Percentiles rank a stretch among this genome's conserved stretches.
These are phyloP conservation scores for Luffa acutangula DNA, from an alignment of 306 rosid species.

Conservation along the genomic window DNA sequence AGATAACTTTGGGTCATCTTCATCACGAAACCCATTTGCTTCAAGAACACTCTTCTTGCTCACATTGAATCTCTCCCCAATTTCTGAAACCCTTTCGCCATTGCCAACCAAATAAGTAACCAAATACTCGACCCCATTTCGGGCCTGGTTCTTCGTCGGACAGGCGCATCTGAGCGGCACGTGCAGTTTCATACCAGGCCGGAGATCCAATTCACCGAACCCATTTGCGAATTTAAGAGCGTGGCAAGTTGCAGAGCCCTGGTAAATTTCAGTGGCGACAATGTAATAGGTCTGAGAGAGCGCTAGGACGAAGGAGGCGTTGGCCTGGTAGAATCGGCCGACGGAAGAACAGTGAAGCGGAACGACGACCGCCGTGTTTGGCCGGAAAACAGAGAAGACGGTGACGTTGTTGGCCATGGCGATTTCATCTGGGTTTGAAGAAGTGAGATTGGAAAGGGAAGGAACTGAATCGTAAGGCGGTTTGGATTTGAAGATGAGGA, in stretches of 20 bases:
- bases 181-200: slow-evolving; percentile 22
- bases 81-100: slow-evolving; percentile 24
- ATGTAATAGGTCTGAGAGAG: slow-evolving; percentile 12
- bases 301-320: slow-evolving; percentile 14
- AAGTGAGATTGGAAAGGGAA: slow-evolving; percentile 46
- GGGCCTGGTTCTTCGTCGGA: slow-evolving; percentile 31
- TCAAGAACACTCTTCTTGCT: slow-evolving; percentile 17
- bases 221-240: slow-evolving; percentile 37
- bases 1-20: slow-evolving; percentile 12
- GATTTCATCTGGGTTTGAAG: slow-evolving; percentile 30
- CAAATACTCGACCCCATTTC: slow-evolving; percentile 34
- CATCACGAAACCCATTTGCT: slow-evolving; percentile 38
- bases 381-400: slow-evolving; percentile 12
- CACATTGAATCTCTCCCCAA: slow-evolving; percentile 36
- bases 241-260: slow-evolving; percentile 49
- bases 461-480: slow-evolving; percentile 29
- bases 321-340: slow-evolving; percentile 34
- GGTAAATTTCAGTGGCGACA: slow-evolving; percentile 27
- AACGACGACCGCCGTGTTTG: slow-evolving; percentile 43
- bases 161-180: slow-evolving; percentile 74
- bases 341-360: slow-evolving; percentile 45
- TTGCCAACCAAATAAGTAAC: slow-evolving; percentile 30
- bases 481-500: slow-evolving; percentile 45
- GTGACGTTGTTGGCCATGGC: slow-evolving; percentile 31
- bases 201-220: slow-evolving; percentile 17